Evolutionary conservation across 2,329 filamentous ascomycete genomes (phyloP), one percentile per base, ranked within the genome.

Genomic region (Ceratocystis variospora): DNA sequence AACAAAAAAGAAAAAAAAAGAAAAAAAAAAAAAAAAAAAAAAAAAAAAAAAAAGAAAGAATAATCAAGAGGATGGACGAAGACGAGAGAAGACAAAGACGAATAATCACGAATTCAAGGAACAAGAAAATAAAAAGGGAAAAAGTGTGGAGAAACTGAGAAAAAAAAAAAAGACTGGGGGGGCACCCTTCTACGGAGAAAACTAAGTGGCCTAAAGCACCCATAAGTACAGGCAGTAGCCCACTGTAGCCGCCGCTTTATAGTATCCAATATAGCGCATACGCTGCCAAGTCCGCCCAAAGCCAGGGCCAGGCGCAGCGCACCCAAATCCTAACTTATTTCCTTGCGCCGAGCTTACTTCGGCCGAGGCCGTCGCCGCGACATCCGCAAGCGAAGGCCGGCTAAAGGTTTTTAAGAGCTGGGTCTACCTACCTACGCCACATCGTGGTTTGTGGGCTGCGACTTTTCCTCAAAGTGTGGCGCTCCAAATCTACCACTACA

Each of bases 331-430:
- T 57, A 57, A 28, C 37, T 59, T 64, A 67, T 61, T 53, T 63
- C 66, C 63, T 68, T 68, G 50, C 66, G 63, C 66, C 66, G 66
- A 68, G 66, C 63, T 63, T 25, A 31, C 66, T 68, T 68, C 66
- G 66, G 66, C 66, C 66, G 66, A 68, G 66, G 63, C 33, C 46
- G 62, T 22, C 62, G 28, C 46, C 45, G 53, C 53, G 53, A 57
- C 53, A 33, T 57, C 53, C 53, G 53, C 53, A 28, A 57, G 53
- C 53, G 12, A 31, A 31, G 15, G 46, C 46, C n/a, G 53, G 53
- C 31, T 57, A n/a, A 50, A 50, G n/a, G 10, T 41, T 22, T 50
- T 48, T 3, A 19, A 17, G 17, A 48, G 45, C 17, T 19, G 15
- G 17, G 17, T 7, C 8, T 25, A 19, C 22, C 5, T 53, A 12